phyloP scores from a whole-genome alignment of 768 basidiomycete species.

The Hericium rajendrae region DNA sequence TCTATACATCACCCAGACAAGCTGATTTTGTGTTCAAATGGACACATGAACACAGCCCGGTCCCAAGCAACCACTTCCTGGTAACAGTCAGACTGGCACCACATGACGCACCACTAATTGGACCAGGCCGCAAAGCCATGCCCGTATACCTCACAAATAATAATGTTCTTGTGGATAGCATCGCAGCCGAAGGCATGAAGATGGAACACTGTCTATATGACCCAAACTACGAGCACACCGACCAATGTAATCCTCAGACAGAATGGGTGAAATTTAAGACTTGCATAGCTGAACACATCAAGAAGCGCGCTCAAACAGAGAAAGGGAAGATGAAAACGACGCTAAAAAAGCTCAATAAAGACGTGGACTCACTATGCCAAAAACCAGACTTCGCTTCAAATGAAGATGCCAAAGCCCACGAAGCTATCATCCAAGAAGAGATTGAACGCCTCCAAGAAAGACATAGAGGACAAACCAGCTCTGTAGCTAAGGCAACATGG shows the following conservation, averaged over 20 bases:
- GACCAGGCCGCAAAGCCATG: not conserved
- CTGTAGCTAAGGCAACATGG: not conserved
- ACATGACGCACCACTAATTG: not conserved
- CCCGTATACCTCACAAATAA: constrained; percentile 13
- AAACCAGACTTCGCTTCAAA: not conserved
- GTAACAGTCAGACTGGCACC: not conserved
- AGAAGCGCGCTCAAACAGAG: too few species aligned
- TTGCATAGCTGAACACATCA: not conserved
- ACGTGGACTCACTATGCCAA: not conserved
- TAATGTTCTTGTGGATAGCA: not conserved
- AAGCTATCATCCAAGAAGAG: not conserved
- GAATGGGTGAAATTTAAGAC: not conserved
- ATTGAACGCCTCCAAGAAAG: not conserved
- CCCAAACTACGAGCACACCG: not conserved
- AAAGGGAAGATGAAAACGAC: too few species aligned
- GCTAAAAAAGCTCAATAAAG: not conserved
- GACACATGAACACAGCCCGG: not conserved
- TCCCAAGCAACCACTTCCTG: not conserved
- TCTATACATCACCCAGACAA: not conserved
- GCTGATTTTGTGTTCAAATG: not conserved
- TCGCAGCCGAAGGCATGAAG: not conserved
- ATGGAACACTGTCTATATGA: not conserved
- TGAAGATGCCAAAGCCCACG: not conserved
- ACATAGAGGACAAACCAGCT: not conserved
- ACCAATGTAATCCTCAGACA: not conserved